A percentile compares a stretch with the other conserved stretches of the same genome.
phyloP scores from a whole-genome alignment of 768 basidiomycete species.

The Mycena latifolia region DNA sequence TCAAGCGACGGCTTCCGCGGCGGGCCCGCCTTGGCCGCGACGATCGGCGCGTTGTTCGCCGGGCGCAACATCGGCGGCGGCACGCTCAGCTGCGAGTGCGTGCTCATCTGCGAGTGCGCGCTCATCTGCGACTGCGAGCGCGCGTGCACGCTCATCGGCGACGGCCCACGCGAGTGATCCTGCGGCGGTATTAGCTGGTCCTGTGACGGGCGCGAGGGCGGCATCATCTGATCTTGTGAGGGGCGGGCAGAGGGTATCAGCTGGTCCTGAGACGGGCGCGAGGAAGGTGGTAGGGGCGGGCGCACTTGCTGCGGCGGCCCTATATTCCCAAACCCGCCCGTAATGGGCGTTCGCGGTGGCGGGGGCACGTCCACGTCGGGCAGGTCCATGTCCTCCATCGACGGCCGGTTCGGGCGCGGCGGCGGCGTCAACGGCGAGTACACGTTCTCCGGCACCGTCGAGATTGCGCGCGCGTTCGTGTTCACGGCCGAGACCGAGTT shows the following conservation, averaged over 20 bases:
- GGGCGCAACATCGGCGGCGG: slow-evolving; percentile 36
- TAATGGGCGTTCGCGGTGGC: slow-evolving; percentile 28
- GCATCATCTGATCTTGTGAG: neutral
- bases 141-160: neutral
- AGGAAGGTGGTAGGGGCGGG: neutral
- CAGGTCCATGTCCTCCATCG: slow-evolving; percentile 39
- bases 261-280: slow-evolving; percentile 11
- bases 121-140: slow-evolving; percentile 1
- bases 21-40: slow-evolving; percentile 56
- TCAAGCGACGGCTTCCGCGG: slow-evolving; percentile 51
- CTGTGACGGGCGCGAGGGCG: neutral
- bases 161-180: neutral
- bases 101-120: slow-evolving; percentile 12
- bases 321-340: slow-evolving; percentile 7
- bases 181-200: too few relatives aligned
- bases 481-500: slow-evolving; percentile 61
- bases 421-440: slow-evolving; percentile 30
- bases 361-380: slow-evolving; percentile 35
- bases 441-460: slow-evolving; percentile 52
- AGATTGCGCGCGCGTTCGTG: slow-evolving; percentile 61
- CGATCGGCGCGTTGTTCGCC: slow-evolving; percentile 49
- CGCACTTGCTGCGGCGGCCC: too few relatives aligned
- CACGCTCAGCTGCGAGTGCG: slow-evolving; percentile 32
- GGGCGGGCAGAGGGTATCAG: neutral
- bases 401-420: slow-evolving; percentile 37